A percentile compares a stretch with the other conserved stretches of the same genome.
These are phyloP conservation scores for Chrysanthemum makinoi DNA, from an alignment of 129 eudicot genomes.

Conservation along the genomic window DNA sequence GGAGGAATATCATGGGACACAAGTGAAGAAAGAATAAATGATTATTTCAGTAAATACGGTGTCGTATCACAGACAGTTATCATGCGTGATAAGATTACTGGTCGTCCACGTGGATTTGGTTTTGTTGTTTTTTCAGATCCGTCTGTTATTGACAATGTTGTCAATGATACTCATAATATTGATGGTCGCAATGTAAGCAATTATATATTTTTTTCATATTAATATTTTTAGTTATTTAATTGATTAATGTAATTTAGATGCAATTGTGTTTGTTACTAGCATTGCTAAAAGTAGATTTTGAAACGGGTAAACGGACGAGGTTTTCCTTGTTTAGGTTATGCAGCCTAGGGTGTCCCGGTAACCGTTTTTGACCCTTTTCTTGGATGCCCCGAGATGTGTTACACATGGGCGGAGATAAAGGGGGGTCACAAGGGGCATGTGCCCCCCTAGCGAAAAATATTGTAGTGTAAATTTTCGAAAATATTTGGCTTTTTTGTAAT, in stretches of 20 bases:
- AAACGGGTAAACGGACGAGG: too few species aligned
- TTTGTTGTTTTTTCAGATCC: slow-evolving; percentile 72
- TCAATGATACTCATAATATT: slow-evolving; percentile 52
- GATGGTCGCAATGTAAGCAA: slow-evolving; percentile 55
- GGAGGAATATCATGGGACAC: slow-evolving; percentile 75
- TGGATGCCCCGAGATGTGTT: too few species aligned
- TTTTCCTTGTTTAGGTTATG: too few species aligned
- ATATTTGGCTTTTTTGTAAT: too few species aligned
- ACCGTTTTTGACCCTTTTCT: too few species aligned
- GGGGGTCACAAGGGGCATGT: too few species aligned
- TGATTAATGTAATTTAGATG: background rate
- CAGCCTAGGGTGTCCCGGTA: too few species aligned
- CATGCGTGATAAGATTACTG: slow-evolving; percentile 69
- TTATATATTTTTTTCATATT: background rate
- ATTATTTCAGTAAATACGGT: slow-evolving; percentile 68
- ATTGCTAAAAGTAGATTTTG: too few species aligned
- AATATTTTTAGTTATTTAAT: background rate
- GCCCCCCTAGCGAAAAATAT: too few species aligned
- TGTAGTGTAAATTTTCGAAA: too few species aligned
- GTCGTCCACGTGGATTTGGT: slow-evolving; percentile 76
- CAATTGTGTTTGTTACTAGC: background rate
- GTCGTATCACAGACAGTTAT: slow-evolving; percentile 61
- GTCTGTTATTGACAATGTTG: slow-evolving; percentile 55
- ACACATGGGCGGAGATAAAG: too few species aligned
- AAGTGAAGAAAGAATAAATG: slow-evolving; percentile 43